These are phyloP conservation scores for Lagenidium sp. DNA, from an alignment of 352 stramenopile genomes.

Conservation along the genomic window DNA sequence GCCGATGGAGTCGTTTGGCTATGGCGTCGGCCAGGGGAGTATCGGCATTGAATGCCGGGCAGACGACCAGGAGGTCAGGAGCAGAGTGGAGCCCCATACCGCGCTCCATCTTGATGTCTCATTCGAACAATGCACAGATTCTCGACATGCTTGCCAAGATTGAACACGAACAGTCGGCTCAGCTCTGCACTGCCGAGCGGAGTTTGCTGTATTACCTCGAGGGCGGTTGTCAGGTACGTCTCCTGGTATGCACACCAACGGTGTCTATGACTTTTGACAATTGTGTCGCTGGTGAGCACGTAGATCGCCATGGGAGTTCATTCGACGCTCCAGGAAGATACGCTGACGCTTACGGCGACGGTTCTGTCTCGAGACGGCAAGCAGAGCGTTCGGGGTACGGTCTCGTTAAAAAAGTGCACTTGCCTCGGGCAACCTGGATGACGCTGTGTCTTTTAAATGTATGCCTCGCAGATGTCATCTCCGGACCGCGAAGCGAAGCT, in stretches of 20 bases:
- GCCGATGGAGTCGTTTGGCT: slow-evolving; percentile 59
- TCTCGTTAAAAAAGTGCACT: too few species aligned
- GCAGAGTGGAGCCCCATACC: too few species aligned
- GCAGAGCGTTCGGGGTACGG: slow-evolving; percentile 35
- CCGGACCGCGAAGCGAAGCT: slow-evolving; percentile 38
- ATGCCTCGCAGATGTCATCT: slow-evolving; percentile 26
- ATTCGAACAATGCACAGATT: slow-evolving; percentile 27
- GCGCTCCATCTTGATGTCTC: too few species aligned
- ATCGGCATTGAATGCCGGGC: slow-evolving; percentile 79
- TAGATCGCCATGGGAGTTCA: slow-evolving; percentile 81
- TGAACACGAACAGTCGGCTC: slow-evolving; percentile 62
- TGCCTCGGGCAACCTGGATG: too few species aligned
- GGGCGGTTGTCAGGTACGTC: slow-evolving; percentile 74
- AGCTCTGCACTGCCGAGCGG: slow-evolving; percentile 74
- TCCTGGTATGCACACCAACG: not conserved
- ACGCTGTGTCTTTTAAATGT: not conserved
- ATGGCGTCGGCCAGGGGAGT: slow-evolving; percentile 78
- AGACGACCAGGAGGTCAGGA: slow-evolving; percentile 49
- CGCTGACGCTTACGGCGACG: slow-evolving; percentile 54
- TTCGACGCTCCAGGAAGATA: slow-evolving; percentile 49
- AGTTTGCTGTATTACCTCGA: slow-evolving; percentile 76
- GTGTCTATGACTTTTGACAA: not conserved
- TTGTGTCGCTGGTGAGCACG: not conserved
- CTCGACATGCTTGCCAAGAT: slow-evolving; percentile 75
- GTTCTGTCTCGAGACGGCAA: slow-evolving; percentile 71